Base-by-base conservation (phyloP, 441 rosid species). In the Gossypium davidsonii region DNA sequence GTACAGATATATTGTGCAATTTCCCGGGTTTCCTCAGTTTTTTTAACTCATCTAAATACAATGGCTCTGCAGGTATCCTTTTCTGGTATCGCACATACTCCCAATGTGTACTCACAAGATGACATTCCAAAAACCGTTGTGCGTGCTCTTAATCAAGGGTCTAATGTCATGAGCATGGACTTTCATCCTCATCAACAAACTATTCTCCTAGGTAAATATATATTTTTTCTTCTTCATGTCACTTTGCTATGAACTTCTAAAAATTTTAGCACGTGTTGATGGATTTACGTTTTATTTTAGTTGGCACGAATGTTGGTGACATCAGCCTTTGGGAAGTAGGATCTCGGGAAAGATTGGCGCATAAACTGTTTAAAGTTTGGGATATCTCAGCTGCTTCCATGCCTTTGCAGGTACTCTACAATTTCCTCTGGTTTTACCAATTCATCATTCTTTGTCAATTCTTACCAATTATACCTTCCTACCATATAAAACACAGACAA, bases 101-200 rank as follows among this genome's bases (percentile, higher is more conserved):
- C 82, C 34, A 77, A 78, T 14, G 71, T 78, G 71, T 74, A 73
- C 53, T 80, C 89, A 57, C 82, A 77, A 60, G 93, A 89, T 26
- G 91, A 89, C 82, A 84, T 89, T 55, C 87, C 93, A 31, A 83
- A 82, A 76, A 79, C 69, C 6, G 85, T 85, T 31, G 81, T 76
- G 63, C 79, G 82, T 58, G 71, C 82, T 62, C 63, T 89, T 17
- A 81, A 74, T 80, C 93, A 87, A 79, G 93, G 91, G 11, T 82
- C 90, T 62, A 71, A 52, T 76, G 86, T 86, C 71, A 78, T 77
- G 80, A 87, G 90, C 93, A 84, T 89, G 89, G 93, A 89, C 71
- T 89, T 89, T 51, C 89, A 89, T 85, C 90, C 91, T 51, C 73
- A 68, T 31, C 89, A 87, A 14, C 91, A 79, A 63, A 84, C 85